Evolutionary conservation across 176 grass and related monocot species (phyloP).

Genomic region (Ampelocalamus luodianensis): DNA sequence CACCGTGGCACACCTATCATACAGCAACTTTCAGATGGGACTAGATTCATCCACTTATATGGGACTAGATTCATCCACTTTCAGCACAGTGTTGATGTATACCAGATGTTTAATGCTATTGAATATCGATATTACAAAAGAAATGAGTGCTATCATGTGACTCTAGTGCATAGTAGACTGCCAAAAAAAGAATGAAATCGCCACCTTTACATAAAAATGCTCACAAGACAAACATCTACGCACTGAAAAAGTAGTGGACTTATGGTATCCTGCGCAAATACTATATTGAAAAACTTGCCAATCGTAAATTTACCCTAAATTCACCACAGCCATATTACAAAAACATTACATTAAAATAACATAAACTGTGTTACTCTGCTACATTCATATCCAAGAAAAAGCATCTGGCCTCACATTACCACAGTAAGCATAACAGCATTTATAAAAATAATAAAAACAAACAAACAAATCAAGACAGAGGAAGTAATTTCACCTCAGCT

Average conservation of each 20-base stretch:
- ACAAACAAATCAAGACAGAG: background rate
- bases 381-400: constrained; percentile 24
- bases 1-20: background rate
- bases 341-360: background rate
- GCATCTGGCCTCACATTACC: constrained; percentile 1
- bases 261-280: background rate
- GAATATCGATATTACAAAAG: background rate
- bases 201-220: background rate
- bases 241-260: background rate
- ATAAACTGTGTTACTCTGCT: background rate
- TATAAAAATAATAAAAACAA: background rate
- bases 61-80: no score
- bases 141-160: background rate
- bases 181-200: background rate
- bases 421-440: background rate
- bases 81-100: background rate
- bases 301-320: background rate
- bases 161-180: background rate
- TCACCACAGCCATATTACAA: background rate
- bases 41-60: background rate
- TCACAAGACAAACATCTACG: background rate
- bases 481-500: constrained; percentile 60
- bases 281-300: background rate
- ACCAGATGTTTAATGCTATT: background rate
- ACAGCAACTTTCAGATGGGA: background rate